A percentile compares a stretch with the other conserved stretches of the same genome.
These are phyloP conservation scores for Yamadazyma kitorensis DNA, from an alignment of 805 yeast genomes.

Conservation along the genomic window DNA sequence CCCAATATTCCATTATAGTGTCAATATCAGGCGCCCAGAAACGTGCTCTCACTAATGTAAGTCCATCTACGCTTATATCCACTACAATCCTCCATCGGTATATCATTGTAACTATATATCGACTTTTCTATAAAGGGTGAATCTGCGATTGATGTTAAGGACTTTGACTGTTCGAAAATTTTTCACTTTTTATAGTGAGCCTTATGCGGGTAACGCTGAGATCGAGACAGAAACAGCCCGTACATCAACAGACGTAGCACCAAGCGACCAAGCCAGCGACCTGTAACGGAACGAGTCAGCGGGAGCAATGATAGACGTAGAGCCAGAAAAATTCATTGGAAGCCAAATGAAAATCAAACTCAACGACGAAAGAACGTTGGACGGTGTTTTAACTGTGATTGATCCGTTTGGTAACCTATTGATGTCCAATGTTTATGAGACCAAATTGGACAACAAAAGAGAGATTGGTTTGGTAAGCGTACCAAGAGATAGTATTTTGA, in stretches of 20 bases:
- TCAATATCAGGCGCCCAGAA: slow-evolving; percentile 48
- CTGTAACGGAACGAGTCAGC: no score
- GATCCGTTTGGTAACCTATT: slow-evolving; percentile 44
- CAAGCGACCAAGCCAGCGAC: no score
- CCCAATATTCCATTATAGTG: slow-evolving; percentile 39
- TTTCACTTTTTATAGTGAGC: slow-evolving; percentile 5
- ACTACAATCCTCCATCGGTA: slow-evolving; percentile 18
- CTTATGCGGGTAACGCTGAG: no score
- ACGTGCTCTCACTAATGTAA: slow-evolving; percentile 42
- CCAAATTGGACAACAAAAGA: slow-evolving; percentile 23
- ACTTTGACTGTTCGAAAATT: slow-evolving; percentile 3
- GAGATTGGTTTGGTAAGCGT: slow-evolving; percentile 55
- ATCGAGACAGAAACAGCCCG: no score
- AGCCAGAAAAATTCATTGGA: slow-evolving; percentile 31
- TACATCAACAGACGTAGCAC: no score
- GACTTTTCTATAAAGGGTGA: slow-evolving; percentile 22
- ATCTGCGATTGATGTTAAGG: slow-evolving; percentile 38
- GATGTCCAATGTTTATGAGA: slow-evolving; percentile 33
- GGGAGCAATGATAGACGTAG: no score
- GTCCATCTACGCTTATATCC: slow-evolving; percentile 38
- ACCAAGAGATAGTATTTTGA: slow-evolving; percentile 38
- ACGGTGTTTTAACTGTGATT: slow-evolving; percentile 37
- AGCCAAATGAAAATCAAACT: slow-evolving; percentile 24
- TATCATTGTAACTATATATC: not conserved
- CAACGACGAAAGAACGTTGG: slow-evolving; percentile 30